Evolutionary conservation across 1,284 basidiomycete genomes (phyloP), one percentile per base, ranked within the genome.

Genomic region (Papiliotrema nemorosa): DNA sequence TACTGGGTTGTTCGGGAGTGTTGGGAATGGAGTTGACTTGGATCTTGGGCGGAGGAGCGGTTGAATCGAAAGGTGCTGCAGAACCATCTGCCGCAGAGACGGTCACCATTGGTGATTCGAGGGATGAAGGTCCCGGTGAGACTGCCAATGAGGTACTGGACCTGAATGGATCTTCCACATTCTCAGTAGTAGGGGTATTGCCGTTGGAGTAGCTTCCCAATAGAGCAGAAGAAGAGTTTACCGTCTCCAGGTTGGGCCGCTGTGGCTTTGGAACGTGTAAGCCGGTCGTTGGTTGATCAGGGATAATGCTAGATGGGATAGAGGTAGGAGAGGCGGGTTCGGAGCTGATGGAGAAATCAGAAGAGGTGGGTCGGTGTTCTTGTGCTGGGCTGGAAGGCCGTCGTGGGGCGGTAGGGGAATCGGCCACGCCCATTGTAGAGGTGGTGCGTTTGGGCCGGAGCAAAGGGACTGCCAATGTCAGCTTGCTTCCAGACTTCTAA

Each of bases 21-120:
- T 26, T 47, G 18, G 53, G 47, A 24, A 46, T 47, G n/a, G 50
- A 49, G 43, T 53, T 56, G 48, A 57, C 21, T 14, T 49, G 36
- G 35, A 57, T 57, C 27, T 52, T 39, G 13, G 54, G 54, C 5
- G 44, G 29, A 24, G 5, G 10, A n/a, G 41, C 5, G 16, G n/a
- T 12, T 16, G 16, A 13, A n/a, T 10, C 25, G 16, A 29, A n/a
- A 12, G 16, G n/a, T 10, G 41, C 26, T 27, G 41, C 25, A 12
- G n/a, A n/a, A n/a, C n/a, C n/a, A n/a, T n/a, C n/a, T n/a, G n/a
- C n/a, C n/a, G n/a, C n/a, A n/a, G n/a, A n/a, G n/a, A n/a, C n/a
- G n/a, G n/a, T n/a, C n/a, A n/a, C n/a, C n/a, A n/a, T n/a, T n/a
- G n/a, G n/a, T n/a, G n/a, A n/a, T n/a, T n/a, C n/a, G n/a, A n/a